Conservation (phyloP, 768 basidiomycete species). For the Boletus subcaerulescens region DNA sequence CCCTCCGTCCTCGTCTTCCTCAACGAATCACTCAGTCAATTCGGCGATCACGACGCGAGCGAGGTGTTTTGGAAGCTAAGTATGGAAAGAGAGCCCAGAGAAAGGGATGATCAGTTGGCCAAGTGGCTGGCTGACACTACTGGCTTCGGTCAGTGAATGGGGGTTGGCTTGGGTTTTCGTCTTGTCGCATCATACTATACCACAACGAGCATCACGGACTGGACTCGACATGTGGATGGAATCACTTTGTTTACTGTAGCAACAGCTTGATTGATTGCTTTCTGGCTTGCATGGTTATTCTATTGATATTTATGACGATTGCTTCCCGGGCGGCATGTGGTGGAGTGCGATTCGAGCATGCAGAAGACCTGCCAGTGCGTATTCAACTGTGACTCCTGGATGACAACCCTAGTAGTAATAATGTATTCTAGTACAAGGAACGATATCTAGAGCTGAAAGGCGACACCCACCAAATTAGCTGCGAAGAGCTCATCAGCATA, state of each 20-base stretch:
- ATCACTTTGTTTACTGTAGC: not conserved
- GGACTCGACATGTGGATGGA: not conserved
- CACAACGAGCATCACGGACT: conserved; percentile 4
- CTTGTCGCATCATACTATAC: conserved; percentile 1
- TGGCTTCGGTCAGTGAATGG: conserved; percentile 33
- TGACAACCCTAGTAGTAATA: too few species aligned
- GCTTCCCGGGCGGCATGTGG: too few species aligned
- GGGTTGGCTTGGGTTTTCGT: not conserved
- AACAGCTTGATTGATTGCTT: not conserved
- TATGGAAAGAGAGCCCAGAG: conserved; percentile 51
- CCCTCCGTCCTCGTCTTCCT: conserved; percentile 44
- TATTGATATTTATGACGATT: not conserved
- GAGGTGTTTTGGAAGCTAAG: conserved; percentile 45
- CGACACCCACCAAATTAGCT: not conserved
- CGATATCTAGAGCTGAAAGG: too few species aligned
- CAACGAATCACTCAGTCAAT: conserved; percentile 37
- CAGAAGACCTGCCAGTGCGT: too few species aligned
- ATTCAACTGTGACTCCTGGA: too few species aligned
- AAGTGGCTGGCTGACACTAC: conserved; percentile 36
- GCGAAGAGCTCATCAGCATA: not conserved
- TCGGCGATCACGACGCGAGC: conserved; percentile 31
- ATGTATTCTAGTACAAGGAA: too few species aligned
- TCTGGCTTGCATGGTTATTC: not conserved
- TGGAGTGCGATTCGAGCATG: too few species aligned
- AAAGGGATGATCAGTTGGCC: conserved; percentile 49